phyloP scores from a whole-genome alignment of 2,329 filamentous ascomycete species.

The Neopestalotiopsis sp. region DNA sequence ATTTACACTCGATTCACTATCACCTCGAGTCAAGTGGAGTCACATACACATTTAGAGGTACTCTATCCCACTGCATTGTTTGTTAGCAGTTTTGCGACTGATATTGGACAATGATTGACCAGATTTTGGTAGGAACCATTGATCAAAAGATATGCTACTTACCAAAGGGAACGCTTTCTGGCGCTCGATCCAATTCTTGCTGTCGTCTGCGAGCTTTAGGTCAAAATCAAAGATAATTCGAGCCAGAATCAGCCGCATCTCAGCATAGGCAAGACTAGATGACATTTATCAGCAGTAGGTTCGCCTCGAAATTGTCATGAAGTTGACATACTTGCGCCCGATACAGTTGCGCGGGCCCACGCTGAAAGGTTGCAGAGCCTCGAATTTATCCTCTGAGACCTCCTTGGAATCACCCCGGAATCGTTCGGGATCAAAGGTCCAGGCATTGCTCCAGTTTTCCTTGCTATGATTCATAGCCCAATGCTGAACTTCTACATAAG shows the following conservation, averaged over 20 bases:
- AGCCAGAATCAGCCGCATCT: constrained; percentile 22
- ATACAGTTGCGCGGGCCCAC: constrained; percentile 44
- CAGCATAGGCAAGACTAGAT: constrained; percentile 20
- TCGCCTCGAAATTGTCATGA: background rate
- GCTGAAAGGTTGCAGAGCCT: constrained; percentile 40
- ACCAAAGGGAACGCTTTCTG: constrained; percentile 14
- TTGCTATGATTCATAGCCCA: constrained; percentile 41
- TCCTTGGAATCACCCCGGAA: constrained; percentile 34
- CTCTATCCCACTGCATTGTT: constrained; percentile 11
- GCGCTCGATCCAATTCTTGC: constrained; percentile 12
- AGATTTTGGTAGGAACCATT: too few relatives aligned
- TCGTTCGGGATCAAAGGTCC: constrained; percentile 44
- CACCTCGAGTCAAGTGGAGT: constrained; percentile 5
- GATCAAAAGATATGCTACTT: background rate
- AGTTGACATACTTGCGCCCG: constrained; percentile 41
- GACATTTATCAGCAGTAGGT: background rate
- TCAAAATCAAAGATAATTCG: constrained; percentile 20
- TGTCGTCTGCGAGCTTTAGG: constrained; percentile 17
- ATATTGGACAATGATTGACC: background rate
- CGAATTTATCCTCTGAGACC: constrained; percentile 34
- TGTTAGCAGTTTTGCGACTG: background rate
- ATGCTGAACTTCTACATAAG: constrained; percentile 41
- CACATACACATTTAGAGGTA: constrained; percentile 13
- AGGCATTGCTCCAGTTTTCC: constrained; percentile 43
- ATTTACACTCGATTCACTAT: background rate